These are phyloP conservation scores for Rhizopus delemar DNA, from an alignment of 371 early-diverging fungal species.

Conservation along the genomic window DNA sequence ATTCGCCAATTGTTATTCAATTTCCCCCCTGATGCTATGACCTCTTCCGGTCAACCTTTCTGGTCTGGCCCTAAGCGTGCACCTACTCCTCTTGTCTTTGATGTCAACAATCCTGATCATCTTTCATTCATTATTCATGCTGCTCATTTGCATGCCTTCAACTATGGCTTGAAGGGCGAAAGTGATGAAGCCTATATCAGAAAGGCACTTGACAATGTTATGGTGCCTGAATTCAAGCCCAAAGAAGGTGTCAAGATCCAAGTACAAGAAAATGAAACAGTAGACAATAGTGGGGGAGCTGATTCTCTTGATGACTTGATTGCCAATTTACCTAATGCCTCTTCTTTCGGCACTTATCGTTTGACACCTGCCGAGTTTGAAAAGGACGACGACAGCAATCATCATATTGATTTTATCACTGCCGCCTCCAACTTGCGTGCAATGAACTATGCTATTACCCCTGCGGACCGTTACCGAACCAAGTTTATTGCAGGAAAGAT, in stretches of 20 bases:
- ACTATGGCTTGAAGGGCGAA: slow-evolving; percentile 85
- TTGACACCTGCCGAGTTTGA: slow-evolving; percentile 94
- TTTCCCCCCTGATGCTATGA: slow-evolving; percentile 93
- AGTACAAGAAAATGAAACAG: slow-evolving; percentile 84
- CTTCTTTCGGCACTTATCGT: slow-evolving; percentile 73
- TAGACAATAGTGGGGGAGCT: slow-evolving; percentile 36
- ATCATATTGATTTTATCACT: slow-evolving; percentile 99
- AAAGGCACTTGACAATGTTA: slow-evolving; percentile 63
- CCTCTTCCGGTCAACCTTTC: slow-evolving; percentile 94
- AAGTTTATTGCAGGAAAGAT: slow-evolving; percentile 99
- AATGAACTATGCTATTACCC: slow-evolving; percentile 92
- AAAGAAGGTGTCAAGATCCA: slow-evolving; percentile 96
- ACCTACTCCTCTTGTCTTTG: slow-evolving; percentile 85
- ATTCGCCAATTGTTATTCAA: slow-evolving; percentile 93
- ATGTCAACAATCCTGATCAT: slow-evolving; percentile 78
- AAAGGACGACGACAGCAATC: slow-evolving; percentile 99
- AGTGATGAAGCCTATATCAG: slow-evolving; percentile 74
- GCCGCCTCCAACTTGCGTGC: slow-evolving; percentile 98
- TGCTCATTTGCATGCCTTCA: slow-evolving; percentile 95
- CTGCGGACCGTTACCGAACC: slow-evolving; percentile 93
- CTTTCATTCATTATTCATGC: slow-evolving; percentile 90
- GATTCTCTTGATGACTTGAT: slow-evolving; percentile 74
- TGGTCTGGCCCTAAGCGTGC: slow-evolving; percentile 99
- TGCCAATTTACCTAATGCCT: slow-evolving; percentile 70
- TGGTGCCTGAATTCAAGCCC: slow-evolving; percentile 88